Evolutionary conservation across 495 filamentous ascomycete genomes (phyloP).

Genomic region (Rostrohypoxylon terebratum): DNA sequence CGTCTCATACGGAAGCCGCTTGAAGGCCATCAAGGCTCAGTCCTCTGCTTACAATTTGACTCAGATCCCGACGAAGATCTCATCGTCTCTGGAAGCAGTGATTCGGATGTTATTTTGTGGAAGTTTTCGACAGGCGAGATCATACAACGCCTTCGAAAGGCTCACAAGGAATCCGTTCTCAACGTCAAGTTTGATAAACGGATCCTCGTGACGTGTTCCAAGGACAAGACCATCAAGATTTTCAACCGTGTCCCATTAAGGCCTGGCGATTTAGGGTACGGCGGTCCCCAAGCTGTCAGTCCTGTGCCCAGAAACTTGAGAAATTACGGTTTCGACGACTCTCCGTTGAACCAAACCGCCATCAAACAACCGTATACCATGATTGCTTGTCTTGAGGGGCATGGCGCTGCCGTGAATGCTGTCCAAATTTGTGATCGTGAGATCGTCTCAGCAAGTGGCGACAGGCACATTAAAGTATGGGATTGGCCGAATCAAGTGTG

Average conservation of each 20-base stretch:
- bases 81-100: constrained; percentile 92
- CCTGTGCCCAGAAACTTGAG: constrained; percentile 62
- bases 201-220: constrained; percentile 95
- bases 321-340: constrained; percentile 61
- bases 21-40: constrained; percentile 81
- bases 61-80: constrained; percentile 89
- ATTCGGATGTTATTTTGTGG: constrained; percentile 91
- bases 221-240: constrained; percentile 94
- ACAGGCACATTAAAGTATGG: constrained; percentile 93
- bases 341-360: constrained; percentile 58
- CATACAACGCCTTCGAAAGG: constrained; percentile 75
- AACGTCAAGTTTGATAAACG: constrained; percentile 93
- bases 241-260: constrained; percentile 84
- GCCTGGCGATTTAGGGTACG: constrained; percentile 75
- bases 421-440: constrained; percentile 89
- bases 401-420: constrained; percentile 93
- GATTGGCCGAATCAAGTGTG: constrained; percentile 83
- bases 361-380: constrained; percentile 74
- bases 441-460: constrained; percentile 93
- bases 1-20: constrained; percentile 79
- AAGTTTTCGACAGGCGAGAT: constrained; percentile 88
- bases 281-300: constrained; percentile 56
- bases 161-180: constrained; percentile 91
- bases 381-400: constrained; percentile 81
- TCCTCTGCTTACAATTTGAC: constrained; percentile 96